A percentile compares a stretch with the other conserved stretches of the same genome.
These are phyloP conservation scores for Malus sylvestris DNA, from an alignment of 306 rosid species.

Conservation along the genomic window DNA sequence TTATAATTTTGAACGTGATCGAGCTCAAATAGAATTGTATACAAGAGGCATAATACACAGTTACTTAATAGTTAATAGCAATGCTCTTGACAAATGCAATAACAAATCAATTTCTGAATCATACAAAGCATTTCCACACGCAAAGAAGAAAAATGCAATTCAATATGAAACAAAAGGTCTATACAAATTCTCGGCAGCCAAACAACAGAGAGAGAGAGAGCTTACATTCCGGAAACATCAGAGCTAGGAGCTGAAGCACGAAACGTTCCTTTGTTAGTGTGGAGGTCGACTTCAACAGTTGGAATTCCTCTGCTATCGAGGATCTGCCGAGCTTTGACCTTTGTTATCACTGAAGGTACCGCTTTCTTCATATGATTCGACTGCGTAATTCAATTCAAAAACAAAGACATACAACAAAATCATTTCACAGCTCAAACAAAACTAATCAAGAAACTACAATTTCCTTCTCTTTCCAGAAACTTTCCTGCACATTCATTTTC, in stretches of 20 bases:
- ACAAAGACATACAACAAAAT: neutral
- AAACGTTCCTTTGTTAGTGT: conserved; percentile 72
- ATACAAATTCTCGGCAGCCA: neutral
- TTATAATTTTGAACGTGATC: neutral
- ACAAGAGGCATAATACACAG: neutral
- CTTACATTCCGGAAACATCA: conserved; percentile 68
- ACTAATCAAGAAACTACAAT: neutral
- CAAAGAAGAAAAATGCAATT: neutral
- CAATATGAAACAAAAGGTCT: neutral
- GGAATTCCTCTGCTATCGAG: conserved; percentile 98
- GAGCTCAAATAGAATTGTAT: neutral
- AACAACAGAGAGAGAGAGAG: neutral
- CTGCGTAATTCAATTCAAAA: conserved; percentile 22
- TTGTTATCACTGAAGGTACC: conserved; percentile 68
- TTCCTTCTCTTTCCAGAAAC: neutral
- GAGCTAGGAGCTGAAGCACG: conserved; percentile 89
- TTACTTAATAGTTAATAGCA: neutral
- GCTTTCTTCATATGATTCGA: conserved; percentile 75
- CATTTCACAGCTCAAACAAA: neutral
- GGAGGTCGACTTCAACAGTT: conserved; percentile 82
- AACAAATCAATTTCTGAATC: neutral
- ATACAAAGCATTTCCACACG: neutral
- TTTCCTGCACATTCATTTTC: neutral
- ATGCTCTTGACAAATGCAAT: neutral
- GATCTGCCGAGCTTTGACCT: conserved; percentile 84